A percentile compares a stretch with the other conserved stretches of the same genome.
phyloP scores from a whole-genome alignment of 805 yeast genomes.

The Saccharomycopsis fermentans region DNA sequence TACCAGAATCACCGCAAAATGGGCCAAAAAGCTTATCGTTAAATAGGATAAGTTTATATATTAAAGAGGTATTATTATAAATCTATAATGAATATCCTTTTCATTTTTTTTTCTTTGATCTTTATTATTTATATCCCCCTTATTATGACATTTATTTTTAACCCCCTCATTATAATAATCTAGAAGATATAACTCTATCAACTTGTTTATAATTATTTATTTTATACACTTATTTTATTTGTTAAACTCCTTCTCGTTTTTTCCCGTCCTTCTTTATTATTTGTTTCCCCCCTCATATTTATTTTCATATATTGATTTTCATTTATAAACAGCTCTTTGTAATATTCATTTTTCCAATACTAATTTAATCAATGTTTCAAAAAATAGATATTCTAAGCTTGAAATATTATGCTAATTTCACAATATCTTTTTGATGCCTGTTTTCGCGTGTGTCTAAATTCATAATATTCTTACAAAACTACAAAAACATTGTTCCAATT shows the following conservation, averaged over 20 bases:
- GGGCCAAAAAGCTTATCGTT: constrained; percentile 76
- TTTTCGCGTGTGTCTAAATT: too few relatives aligned
- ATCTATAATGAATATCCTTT: background rate
- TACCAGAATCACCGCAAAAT: constrained; percentile 87
- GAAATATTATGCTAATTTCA: too few relatives aligned
- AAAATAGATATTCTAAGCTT: too few relatives aligned
- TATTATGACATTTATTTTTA: background rate
- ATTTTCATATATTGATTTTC: background rate
- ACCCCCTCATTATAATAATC: background rate
- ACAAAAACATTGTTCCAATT: background rate
- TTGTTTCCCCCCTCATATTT: background rate
- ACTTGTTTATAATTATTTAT: constrained; percentile 1
- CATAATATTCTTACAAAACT: too few relatives aligned
- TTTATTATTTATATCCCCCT: background rate
- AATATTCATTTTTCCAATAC: background rate
- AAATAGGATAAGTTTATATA: background rate
- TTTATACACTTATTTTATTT: background rate
- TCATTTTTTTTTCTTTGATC: background rate
- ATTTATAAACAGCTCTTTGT: background rate
- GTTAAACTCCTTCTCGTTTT: background rate
- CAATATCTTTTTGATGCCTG: too few relatives aligned
- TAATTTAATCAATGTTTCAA: background rate
- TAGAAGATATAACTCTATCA: background rate
- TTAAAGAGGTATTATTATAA: background rate
- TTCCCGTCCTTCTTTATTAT: background rate